Evolutionary conservation across 257 asterid genomes (phyloP), one percentile per base, ranked within the genome.

Genomic region (Fraxinus americana): DNA sequence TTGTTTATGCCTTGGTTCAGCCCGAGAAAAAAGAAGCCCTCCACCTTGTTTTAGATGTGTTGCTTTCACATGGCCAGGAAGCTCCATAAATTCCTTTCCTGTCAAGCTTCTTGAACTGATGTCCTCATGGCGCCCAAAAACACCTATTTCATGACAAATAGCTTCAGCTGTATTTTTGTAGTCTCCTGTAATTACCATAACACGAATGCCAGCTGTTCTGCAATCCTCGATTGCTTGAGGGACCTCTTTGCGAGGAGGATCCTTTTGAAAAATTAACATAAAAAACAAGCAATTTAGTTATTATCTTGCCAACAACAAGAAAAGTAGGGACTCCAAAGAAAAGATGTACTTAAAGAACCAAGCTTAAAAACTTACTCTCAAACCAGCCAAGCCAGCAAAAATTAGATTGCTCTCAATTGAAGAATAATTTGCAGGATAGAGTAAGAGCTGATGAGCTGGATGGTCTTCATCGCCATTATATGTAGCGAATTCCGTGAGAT

Each of bases 1-100:
- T 86, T 92, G 99, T 77, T 96, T 96, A 83, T 96, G 99, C 86
- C 95, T 90, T 70, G 99, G 99, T 81, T 96, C 99, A 82, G 99
- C 98, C 88, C 99, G 91, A n/a, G 98, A 96, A 88, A 96, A 92
- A 67, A 96, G 90, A 86, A 96, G 95, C 75, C 99, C 97, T 63
- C 96, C 99, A 57, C 67, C 80, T 83, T 90, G 97, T 77, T 88
- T 89, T 78, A 96, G 81, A 85, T 89, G 92, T 7, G 70, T 67
- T 77, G 81, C 92, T 75, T 89, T 90, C 83, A 88, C 90, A 41
- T 57, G 83, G 29, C 8, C 84, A 29, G 88, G 82, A 73, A 88
- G 91, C 85, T 86, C 95, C 92, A 81, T 91, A 68, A 96, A 96
- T n/a, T 92, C 95, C 87, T 75, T 93, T 82, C 99, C 99, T 16